These are phyloP conservation scores for Leptographium flavum DNA, from an alignment of 2,329 filamentous ascomycete genomes.

Conservation along the genomic window DNA sequence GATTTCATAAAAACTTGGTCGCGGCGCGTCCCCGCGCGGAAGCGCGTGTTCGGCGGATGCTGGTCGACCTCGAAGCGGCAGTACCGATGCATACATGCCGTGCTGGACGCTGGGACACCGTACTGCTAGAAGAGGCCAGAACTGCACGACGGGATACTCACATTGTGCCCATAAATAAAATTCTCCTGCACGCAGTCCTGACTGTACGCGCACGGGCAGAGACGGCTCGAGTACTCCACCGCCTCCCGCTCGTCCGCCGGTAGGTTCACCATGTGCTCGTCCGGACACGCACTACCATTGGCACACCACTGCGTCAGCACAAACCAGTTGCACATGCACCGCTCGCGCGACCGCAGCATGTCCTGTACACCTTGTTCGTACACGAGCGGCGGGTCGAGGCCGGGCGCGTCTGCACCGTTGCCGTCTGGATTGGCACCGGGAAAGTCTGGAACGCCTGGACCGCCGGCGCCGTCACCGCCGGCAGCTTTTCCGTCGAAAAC, in stretches of 20 bases:
- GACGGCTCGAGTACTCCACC: conserved; percentile 38
- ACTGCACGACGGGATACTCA: too few species aligned
- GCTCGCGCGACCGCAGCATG: conserved; percentile 40
- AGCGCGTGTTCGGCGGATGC: conserved; percentile 44
- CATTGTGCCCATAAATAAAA: conserved; percentile 51
- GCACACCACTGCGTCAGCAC: conserved; percentile 43
- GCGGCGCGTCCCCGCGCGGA: neutral
- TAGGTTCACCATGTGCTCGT: conserved; percentile 40
- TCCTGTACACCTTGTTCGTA: too few species aligned
- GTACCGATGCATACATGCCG: conserved; percentile 36
- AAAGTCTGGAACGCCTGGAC: too few species aligned
- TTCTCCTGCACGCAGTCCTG: conserved; percentile 43
- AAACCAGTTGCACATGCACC: conserved; percentile 51
- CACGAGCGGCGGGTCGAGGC: conserved; percentile 36
- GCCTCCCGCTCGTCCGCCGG: conserved; percentile 39
- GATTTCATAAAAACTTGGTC: neutral
- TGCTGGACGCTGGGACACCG: conserved; percentile 40
- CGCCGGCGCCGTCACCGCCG: too few species aligned
- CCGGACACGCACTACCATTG: conserved; percentile 39
- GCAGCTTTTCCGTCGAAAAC: too few species aligned
- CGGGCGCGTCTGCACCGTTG: too few species aligned
- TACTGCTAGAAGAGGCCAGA: neutral
- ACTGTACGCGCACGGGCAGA: conserved; percentile 42
- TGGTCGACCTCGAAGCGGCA: conserved; percentile 39
- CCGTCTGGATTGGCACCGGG: too few species aligned